These are phyloP conservation scores for Phaffomyces opuntiae DNA, from an alignment of 805 yeast genomes.

Conservation along the genomic window DNA sequence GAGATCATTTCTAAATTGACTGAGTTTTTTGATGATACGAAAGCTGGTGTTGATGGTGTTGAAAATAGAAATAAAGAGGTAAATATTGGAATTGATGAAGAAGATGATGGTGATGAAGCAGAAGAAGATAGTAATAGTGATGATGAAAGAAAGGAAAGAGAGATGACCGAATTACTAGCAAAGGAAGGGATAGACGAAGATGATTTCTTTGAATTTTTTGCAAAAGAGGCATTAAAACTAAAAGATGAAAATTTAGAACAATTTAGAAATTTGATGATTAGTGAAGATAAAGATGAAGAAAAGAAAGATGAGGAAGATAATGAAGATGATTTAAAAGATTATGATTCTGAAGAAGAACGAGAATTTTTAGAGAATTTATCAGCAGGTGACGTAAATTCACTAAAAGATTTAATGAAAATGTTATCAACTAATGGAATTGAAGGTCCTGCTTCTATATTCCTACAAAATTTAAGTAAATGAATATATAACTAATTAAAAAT, in stretches of 20 bases:
- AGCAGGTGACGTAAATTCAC: conserved; percentile 7
- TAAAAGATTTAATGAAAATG: conserved; percentile 23
- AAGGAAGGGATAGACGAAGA: conserved; percentile 51
- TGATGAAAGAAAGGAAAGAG: conserved; percentile 11
- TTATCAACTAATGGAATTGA: conserved; percentile 21
- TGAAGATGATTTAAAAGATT: conserved; percentile 6
- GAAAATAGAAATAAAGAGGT: conserved; percentile 4
- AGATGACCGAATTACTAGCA: conserved; percentile 23
- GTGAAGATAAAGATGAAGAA: conserved; percentile 16
- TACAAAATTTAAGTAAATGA: conserved; percentile 16
- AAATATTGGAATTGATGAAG: not conserved
- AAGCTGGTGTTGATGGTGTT: conserved; percentile 20
- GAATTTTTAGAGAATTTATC: conserved; percentile 7
- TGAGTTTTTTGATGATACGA: conserved; percentile 19
- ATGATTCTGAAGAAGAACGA: conserved; percentile 19
- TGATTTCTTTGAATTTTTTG: conserved; percentile 61
- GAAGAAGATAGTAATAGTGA: conserved; percentile 2
- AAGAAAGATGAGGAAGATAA: not conserved
- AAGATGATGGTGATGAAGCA: conserved; percentile 2
- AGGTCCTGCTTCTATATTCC: conserved; percentile 32
- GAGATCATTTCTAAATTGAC: conserved; percentile 22
- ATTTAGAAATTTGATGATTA: conserved; percentile 21
- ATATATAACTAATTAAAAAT: not conserved
- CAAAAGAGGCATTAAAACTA: conserved; percentile 46
- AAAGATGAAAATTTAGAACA: conserved; percentile 38